phyloP scores from a whole-genome alignment of 257 asterid species.

The Solanum chiquidenum region DNA sequence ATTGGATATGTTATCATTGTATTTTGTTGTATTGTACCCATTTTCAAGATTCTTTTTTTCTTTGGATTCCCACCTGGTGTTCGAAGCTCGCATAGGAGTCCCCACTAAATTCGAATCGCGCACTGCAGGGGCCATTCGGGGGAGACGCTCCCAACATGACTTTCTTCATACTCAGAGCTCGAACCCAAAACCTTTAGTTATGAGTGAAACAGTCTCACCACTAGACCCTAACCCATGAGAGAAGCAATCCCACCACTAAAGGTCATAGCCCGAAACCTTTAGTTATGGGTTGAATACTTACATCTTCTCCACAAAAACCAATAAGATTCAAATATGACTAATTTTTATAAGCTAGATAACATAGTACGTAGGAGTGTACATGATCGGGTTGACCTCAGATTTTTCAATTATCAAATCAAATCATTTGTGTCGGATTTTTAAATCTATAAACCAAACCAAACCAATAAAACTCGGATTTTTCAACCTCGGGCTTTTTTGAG shows the following conservation, averaged over 20 bases:
- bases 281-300: background rate
- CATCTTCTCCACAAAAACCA: background rate
- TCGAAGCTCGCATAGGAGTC: background rate
- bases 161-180: too few relatives aligned
- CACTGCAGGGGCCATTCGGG: rapidly evolving
- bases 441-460: too few relatives aligned
- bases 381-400: too few relatives aligned
- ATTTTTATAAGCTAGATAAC: background rate
- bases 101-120: background rate
- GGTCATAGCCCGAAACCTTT: background rate
- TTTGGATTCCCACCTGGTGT: too few relatives aligned
- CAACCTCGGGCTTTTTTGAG: too few relatives aligned
- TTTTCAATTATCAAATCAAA: too few relatives aligned
- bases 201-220: background rate
- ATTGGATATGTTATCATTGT: background rate
- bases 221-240: background rate
- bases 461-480: too few relatives aligned
- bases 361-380: background rate
- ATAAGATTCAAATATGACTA: background rate
- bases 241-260: background rate
- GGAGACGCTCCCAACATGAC: background rate
- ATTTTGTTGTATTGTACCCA: background rate
- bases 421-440: too few relatives aligned
- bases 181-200: too few relatives aligned
- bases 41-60: too few relatives aligned